These are phyloP conservation scores for Panicum hallii DNA, from an alignment of 202 grass and related monocot species.

Conservation along the genomic window DNA sequence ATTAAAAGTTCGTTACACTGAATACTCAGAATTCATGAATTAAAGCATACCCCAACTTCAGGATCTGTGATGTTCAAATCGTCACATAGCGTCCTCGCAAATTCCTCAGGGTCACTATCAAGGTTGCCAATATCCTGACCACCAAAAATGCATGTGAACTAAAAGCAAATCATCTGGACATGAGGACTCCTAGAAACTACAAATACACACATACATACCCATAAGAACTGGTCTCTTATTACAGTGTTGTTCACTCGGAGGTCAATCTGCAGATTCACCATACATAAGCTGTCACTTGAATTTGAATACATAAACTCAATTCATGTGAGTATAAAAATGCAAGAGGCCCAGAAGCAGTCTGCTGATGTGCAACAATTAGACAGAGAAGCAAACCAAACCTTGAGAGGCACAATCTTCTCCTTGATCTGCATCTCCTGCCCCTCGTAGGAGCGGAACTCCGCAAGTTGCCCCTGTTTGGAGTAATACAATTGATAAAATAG, in stretches of 20 bases:
- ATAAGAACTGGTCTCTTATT: constrained; percentile 89
- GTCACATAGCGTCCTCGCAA: constrained; percentile 80
- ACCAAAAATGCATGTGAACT: constrained; percentile 1
- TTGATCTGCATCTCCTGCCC: constrained; percentile 96
- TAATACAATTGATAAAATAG: background rate
- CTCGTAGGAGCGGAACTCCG: constrained; percentile 88
- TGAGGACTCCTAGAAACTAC: background rate
- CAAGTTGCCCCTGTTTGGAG: constrained; percentile 63
- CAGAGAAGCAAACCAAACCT: constrained; percentile 60
- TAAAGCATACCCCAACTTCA: constrained; percentile 86
- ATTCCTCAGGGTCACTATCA: constrained; percentile 93
- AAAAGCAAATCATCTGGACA: constrained; percentile 2
- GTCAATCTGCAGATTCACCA: constrained; percentile 69
- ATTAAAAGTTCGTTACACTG: background rate
- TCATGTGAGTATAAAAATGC: constrained; percentile 9
- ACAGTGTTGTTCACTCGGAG: constrained; percentile 87
- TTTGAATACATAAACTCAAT: background rate
- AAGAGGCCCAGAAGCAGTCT: background rate
- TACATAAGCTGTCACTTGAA: background rate
- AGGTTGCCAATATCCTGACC: constrained; percentile 90
- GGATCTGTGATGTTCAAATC: constrained; percentile 91
- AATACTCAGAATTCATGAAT: background rate
- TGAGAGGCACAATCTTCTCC: constrained; percentile 93
- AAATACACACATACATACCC: constrained; percentile 59
- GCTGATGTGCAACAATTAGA: background rate